Evolutionary conservation across 768 basidiomycete genomes (phyloP), one percentile per base, ranked within the genome.

Genomic region (Russula olivacea): DNA sequence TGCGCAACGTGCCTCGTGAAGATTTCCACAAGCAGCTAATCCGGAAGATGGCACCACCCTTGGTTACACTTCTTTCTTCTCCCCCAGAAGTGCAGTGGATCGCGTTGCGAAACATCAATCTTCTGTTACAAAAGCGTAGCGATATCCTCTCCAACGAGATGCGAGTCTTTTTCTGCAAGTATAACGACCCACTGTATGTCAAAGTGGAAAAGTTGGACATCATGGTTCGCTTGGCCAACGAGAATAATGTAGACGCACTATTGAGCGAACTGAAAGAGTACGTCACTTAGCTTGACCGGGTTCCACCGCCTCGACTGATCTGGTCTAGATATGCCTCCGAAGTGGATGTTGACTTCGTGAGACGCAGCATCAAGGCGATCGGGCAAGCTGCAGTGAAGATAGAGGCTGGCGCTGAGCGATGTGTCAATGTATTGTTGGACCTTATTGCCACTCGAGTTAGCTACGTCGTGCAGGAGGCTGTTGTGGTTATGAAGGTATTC

Each of bases 101-200:
- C 55, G 93, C 94, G 0, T 78, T 99, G 57, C 85, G 97, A 32
- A 98, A 98, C 71, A 93, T 98, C 78, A 98, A 98, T 70, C 84
- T 99, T 32, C 81, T 99, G 30, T 84, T 99, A 2, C 96, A 99
- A 75, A 96, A 96, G 71, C 87, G 93, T 4, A 76, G 92, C 2
- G 93, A 94, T 66, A 80, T 97, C 63, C 83, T 99, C 10, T 84
- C 88, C 8, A 97, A 91, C 74, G 96, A 99, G 74, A 95, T 99
- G 92, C 83, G 95, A 50, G 97, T 99, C 21, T 99, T 99, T 74
- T 99, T 98, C 80, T 98, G 96, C 85, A 99, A 99, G 75, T 98
- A 99, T 77, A 98, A 98, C 71, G 96, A 99, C 71, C 96, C 96
- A 6, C 77, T 96, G n/a, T 99, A 98, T 71, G 95, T 98, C 73